Evolutionary conservation across 23 red algal species (phyloP), one percentile per base, ranked within the genome.

Genomic region (Cyanidium caldarium): DNA sequence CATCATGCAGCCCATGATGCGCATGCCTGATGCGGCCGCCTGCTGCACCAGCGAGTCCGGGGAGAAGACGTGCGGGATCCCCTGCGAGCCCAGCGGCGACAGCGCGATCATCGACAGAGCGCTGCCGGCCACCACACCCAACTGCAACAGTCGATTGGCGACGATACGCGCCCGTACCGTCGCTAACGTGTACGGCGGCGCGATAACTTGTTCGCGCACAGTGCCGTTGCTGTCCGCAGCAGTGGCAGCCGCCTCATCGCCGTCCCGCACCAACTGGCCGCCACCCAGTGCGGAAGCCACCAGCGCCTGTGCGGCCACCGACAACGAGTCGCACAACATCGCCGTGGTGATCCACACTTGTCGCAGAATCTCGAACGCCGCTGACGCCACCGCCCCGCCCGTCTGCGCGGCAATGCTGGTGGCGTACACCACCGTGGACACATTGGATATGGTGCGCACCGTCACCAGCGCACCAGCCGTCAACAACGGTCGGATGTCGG

Each of bases 241-340:
- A 21, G 2, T 21, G 26, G 20, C 7, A 14, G 36, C 35, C 34
- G 0, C 67, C 36, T 1, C 26, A 0, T 41, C 35, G 25, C 26
- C 17, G 1, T 69, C 67, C 16, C 21, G 20, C 25, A 41, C 34
- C 2, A 41, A 20, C 20, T n/a, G 34, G 2, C 25, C 68, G 40
- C 77, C 57, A 0, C 87, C 87, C 0, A 94, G 46, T 5, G 77
- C 81, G 33, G 83, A 46, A 16, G 87, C 77, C 10, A 94, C 78
- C 43, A 94, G 57, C 12, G 87, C 79, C 70, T 94, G 87, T 0
- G 87, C 87, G 20, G 87, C 87, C 34, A 94, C 87, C 13, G 80
- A 85, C 33, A 94, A 75, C 39, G 87, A 76, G 65, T 94, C 87
- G n/a, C 83, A 44, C 15, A 94, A 71, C 21, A 76, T 75, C 33